Conservation (phyloP, 140 eudicot genomes). For the Cichorium intybus region DNA sequence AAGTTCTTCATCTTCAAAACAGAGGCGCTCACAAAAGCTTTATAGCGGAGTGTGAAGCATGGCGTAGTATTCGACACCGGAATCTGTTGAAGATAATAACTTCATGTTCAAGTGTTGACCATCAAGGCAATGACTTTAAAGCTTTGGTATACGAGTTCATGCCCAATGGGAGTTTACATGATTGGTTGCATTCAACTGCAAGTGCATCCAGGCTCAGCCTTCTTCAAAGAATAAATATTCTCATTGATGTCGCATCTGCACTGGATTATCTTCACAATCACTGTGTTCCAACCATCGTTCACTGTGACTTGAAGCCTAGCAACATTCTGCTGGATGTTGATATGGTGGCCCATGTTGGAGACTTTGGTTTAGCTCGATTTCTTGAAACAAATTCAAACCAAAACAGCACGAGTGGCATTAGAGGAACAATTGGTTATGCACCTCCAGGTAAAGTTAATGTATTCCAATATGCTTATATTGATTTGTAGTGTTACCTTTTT, state of each 20-base stretch:
- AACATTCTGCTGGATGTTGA: conserved; percentile 37
- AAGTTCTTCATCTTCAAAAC: no score
- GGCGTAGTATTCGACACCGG: conserved; percentile 46
- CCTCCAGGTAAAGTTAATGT: conserved; percentile 23
- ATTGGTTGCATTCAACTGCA: conserved; percentile 21
- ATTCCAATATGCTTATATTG: background rate
- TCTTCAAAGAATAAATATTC: no score
- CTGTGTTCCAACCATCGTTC: no score
- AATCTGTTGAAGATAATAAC: conserved; percentile 43
- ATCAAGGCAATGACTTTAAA: conserved; percentile 34
- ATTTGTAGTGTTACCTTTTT: background rate
- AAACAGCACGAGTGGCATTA: conserved; percentile 12
- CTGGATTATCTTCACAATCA: no score
- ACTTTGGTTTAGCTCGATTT: conserved; percentile 36
- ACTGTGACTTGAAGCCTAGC: no score
- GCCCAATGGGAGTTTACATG: conserved; percentile 29
- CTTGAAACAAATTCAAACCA: conserved; percentile 5
- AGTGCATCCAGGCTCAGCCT: background rate
- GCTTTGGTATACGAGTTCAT: conserved; percentile 28
- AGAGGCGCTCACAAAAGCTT: conserved; percentile 38
- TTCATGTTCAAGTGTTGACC: conserved; percentile 40
- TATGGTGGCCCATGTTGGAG: conserved; percentile 30
- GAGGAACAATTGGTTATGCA: conserved; percentile 36
- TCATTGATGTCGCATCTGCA: no score
- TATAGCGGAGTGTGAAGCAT: conserved; percentile 34